Evolutionary conservation across 192 early-diverging fungal species (phyloP).

Genomic region (Umbelopsis sp.): DNA sequence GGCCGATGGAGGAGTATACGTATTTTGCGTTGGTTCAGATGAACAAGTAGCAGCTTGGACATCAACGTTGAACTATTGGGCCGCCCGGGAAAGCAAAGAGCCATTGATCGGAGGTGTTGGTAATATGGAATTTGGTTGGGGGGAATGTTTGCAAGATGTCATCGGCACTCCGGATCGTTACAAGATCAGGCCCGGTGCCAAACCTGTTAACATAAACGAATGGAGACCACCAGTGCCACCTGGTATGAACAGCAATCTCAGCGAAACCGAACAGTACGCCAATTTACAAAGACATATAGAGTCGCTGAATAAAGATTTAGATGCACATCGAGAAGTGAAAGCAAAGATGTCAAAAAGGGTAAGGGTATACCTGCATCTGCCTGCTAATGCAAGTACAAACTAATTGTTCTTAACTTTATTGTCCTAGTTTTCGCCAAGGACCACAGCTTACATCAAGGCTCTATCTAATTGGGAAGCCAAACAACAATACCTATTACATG

Average conservation of each 20-base stretch:
- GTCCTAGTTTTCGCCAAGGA: slow-evolving; percentile 45
- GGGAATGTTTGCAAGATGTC: slow-evolving; percentile 42
- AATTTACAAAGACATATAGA: slow-evolving; percentile 62
- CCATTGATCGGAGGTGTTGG: slow-evolving; percentile 86
- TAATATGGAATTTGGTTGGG: slow-evolving; percentile 96
- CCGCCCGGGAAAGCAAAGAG: slow-evolving; percentile 87
- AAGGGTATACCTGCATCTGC: background rate
- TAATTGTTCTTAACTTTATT: slow-evolving; percentile 1
- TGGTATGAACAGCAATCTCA: slow-evolving; percentile 36
- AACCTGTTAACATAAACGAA: slow-evolving; percentile 44
- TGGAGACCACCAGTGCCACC: slow-evolving; percentile 55
- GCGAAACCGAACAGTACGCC: slow-evolving; percentile 56
- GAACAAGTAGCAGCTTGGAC: slow-evolving; percentile 85
- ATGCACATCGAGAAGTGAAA: slow-evolving; percentile 63
- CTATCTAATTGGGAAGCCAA: slow-evolving; percentile 82
- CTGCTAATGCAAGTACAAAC: background rate
- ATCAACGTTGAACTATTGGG: slow-evolving; percentile 94
- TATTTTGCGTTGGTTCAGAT: slow-evolving; percentile 80
- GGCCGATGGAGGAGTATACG: slow-evolving; percentile 76
- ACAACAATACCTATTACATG: slow-evolving; percentile 74
- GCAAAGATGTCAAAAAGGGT: slow-evolving; percentile 40
- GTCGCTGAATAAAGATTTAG: slow-evolving; percentile 69
- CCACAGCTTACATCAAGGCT: slow-evolving; percentile 60
- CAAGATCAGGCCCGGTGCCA: slow-evolving; percentile 19
- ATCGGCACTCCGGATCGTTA: background rate